Evolutionary conservation across 768 basidiomycete species (phyloP).

Genomic region (Gymnopilus dilepis): DNA sequence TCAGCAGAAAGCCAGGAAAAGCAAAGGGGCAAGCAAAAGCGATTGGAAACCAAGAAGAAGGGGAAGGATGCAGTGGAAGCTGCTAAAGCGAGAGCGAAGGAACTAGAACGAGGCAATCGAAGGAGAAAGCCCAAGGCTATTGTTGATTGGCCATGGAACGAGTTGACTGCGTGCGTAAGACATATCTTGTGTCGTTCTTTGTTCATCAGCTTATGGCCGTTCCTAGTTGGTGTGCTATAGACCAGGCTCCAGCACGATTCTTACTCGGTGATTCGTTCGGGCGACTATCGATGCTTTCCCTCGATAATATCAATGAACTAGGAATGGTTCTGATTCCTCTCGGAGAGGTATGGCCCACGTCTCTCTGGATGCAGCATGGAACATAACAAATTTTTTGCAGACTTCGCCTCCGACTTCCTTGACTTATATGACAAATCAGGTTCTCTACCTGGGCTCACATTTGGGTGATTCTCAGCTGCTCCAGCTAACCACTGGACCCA

Average conservation of each 20-base stretch:
- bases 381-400: constrained; percentile 38
- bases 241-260: constrained; percentile 49
- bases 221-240: constrained; percentile 57
- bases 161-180: constrained; percentile 65
- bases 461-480: constrained; percentile 82
- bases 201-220: neutral
- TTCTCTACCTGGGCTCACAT: constrained; percentile 82
- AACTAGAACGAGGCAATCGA: constrained; percentile 57
- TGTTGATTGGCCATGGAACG: constrained; percentile 80
- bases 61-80: constrained; percentile 47
- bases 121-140: constrained; percentile 58
- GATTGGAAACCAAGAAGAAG: constrained; percentile 56
- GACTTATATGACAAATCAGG: constrained; percentile 72
- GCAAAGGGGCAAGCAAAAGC: constrained; percentile 58
- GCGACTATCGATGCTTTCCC: constrained; percentile 65
- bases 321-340: constrained; percentile 65
- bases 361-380: neutral
- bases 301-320: constrained; percentile 48
- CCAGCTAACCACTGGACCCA: constrained; percentile 57
- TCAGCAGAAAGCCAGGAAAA: constrained; percentile 52
- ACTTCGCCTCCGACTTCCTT: constrained; percentile 73
- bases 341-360: constrained; percentile 60
- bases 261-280: constrained; percentile 77
- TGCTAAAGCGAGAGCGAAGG: constrained; percentile 57
- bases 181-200: neutral